Evolutionary conservation across 441 rosid species (phyloP), one percentile per base, ranked within the genome.

Genomic region (Arabidopsis lyrata): DNA sequence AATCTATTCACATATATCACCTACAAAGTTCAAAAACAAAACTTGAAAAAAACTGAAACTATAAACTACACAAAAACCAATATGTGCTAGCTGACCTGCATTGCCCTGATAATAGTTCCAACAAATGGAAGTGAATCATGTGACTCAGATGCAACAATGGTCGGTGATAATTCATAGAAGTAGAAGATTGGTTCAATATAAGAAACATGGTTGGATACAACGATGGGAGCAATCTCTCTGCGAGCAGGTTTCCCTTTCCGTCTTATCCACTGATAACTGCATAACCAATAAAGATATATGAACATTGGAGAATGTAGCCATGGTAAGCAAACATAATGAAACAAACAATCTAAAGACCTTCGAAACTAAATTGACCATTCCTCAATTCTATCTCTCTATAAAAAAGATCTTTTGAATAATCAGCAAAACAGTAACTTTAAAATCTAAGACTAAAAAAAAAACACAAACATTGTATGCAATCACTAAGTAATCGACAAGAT

Each of bases 31-130:
- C 41, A 62, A 82, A 44, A 39, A 48, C 39, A 55, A n/a, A 6
- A 39, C 32, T 5, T 41, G 8, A 32, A 38, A 15, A 15, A 68
- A 63, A 20, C 27, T 44, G n/a, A 66, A 55, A 9, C 45, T 36
- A 22, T 22, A 42, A 58, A 61, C 55, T 8, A 31, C 1, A 42
- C 12, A 10, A 27, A 50, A 58, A 71, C 29, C 15, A 12, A 54
- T 15, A 22, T 34, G 16, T 54, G 13, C 5, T 7, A 6, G 53
- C 24, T 13, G 53, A 92, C 99, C 96, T 95, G 99, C 99, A 95
- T 95, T 62, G 99, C 97, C 77, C 99, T 88, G 78, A 95, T 92
- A 47, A 95, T 95, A 74, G 99, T 95, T 75, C 99, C 98, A 49
- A 95, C 99, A 65, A 90, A 81, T 13, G 99, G 99, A 60, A 92